A percentile compares a stretch with the other conserved stretches of the same genome.
Evolutionary conservation across 1,284 basidiomycete genomes (phyloP).

Genomic region (Pseudomicrostroma phylloplanum): DNA sequence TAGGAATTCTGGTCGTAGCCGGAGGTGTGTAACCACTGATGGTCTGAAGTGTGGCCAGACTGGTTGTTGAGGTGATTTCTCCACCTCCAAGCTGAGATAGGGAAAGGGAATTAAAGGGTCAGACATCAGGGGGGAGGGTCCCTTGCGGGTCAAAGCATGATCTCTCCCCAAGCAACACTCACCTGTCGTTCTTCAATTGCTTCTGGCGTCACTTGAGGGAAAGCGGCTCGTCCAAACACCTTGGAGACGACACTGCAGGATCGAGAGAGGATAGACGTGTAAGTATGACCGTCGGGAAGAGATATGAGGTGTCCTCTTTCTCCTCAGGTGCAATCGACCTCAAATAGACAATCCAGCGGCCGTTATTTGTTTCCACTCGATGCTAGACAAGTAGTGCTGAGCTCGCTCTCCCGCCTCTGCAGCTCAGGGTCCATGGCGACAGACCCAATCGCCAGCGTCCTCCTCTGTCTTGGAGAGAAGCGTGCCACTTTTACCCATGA

Average conservation of each 20-base stretch:
- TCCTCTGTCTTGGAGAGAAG: no score
- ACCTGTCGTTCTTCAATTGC: conserved; percentile 26
- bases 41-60: conserved; percentile 19
- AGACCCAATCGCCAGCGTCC: no score
- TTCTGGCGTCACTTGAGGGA: neutral
- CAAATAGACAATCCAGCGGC: no score
- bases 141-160: conserved; percentile 18
- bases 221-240: neutral
- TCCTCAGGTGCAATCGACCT: no score
- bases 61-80: conserved; percentile 25
- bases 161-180: conserved; percentile 6
- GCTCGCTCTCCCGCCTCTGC: no score
- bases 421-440: no score
- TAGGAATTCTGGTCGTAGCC: conserved; percentile 12
- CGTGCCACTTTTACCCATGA: neutral
- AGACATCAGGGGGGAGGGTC: no score
- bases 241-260: neutral
- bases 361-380: no score
- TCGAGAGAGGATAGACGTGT: conserved; percentile 1
- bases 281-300: neutral
- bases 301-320: no score
- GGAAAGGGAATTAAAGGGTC: no score
- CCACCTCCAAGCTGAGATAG: conserved; percentile 21
- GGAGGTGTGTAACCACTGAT: conserved; percentile 39
- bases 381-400: no score